phyloP scores from a whole-genome alignment of 2,329 filamentous ascomycete genomes.

The Falciphora oryzae region DNA sequence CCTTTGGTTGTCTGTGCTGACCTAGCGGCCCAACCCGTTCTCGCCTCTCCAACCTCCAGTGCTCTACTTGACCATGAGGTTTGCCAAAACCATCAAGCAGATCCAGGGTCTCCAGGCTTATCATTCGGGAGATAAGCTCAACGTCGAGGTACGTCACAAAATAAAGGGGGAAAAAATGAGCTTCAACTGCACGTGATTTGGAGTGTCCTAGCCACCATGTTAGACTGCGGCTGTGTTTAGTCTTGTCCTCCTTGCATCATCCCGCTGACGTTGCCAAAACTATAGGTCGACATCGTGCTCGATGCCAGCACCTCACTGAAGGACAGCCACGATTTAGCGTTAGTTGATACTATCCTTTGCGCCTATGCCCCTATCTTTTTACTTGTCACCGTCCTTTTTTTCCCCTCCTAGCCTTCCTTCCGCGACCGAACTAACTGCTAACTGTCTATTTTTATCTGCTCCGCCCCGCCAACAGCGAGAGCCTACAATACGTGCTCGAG shows the following conservation, averaged over 20 bases:
- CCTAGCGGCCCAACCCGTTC: background rate
- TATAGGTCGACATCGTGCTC: slow-evolving; percentile 71
- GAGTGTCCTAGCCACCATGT: background rate
- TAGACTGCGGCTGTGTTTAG: background rate
- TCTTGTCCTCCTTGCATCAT: background rate
- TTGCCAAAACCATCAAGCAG: slow-evolving; percentile 78
- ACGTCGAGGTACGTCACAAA: slow-evolving; percentile 49
- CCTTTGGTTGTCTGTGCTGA: background rate
- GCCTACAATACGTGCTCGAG: slow-evolving; percentile 77
- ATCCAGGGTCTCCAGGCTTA: slow-evolving; percentile 84
- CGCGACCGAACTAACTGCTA: background rate
- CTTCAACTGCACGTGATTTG: background rate
- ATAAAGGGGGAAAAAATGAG: background rate
- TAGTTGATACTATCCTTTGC: slow-evolving; percentile 8
- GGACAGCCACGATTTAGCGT: slow-evolving; percentile 72
- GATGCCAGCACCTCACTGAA: slow-evolving; percentile 69
- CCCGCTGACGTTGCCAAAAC: background rate
- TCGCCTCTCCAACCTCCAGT: slow-evolving; percentile 31
- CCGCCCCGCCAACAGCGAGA: slow-evolving; percentile 44
- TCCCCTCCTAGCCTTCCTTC: background rate
- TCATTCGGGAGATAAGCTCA: slow-evolving; percentile 79
- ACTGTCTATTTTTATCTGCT: background rate
- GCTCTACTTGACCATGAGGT: slow-evolving; percentile 88
- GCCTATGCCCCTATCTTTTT: background rate
- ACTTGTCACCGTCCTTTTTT: background rate